A percentile compares a stretch with the other conserved stretches of the same genome.
These are phyloP conservation scores for Akanthomyces lecanii DNA, from an alignment of 2,329 filamentous ascomycete genomes.

Conservation along the genomic window DNA sequence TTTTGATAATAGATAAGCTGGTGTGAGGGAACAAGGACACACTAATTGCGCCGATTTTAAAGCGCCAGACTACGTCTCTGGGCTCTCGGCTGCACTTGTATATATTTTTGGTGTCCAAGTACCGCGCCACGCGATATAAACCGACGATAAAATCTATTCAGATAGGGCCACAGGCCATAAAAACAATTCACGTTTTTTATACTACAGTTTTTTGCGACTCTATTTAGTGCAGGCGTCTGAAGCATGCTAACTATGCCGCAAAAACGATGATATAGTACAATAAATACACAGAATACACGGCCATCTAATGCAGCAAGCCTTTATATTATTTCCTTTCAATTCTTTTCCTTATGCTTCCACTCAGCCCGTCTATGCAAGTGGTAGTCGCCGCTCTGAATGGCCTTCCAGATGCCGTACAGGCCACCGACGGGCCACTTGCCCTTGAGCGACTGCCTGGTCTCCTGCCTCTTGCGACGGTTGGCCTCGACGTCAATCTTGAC, in stretches of 20 bases:
- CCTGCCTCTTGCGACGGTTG: slow-evolving; percentile 35
- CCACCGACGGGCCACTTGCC: slow-evolving; percentile 53
- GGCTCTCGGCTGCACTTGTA: slow-evolving; percentile 7
- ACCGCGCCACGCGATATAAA: slow-evolving; percentile 6
- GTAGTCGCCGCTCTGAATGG: slow-evolving; percentile 55
- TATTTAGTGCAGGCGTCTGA: neutral
- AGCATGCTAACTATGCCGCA: neutral
- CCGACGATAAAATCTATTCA: neutral
- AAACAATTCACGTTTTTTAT: slow-evolving; percentile 2
- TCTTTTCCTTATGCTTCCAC: slow-evolving; percentile 47
- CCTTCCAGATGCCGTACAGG: slow-evolving; percentile 55
- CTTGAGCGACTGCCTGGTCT: slow-evolving; percentile 41
- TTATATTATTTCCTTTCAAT: neutral
- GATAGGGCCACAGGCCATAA: slow-evolving; percentile 4
- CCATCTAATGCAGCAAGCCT: neutral
- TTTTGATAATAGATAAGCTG: slow-evolving; percentile 13
- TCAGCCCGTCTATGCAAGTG: slow-evolving; percentile 47
- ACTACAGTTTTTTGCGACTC: neutral
- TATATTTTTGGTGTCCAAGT: slow-evolving; percentile 3
- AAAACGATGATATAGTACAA: neutral
- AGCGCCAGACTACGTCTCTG: slow-evolving; percentile 1
- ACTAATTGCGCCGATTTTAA: slow-evolving; percentile 3
- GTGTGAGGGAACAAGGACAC: neutral
- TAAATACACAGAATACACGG: neutral
- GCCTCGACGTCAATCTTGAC: slow-evolving; percentile 53